Evolutionary conservation across 495 filamentous ascomycete genomes (phyloP).

Genomic region (Aspergillus steynii): DNA sequence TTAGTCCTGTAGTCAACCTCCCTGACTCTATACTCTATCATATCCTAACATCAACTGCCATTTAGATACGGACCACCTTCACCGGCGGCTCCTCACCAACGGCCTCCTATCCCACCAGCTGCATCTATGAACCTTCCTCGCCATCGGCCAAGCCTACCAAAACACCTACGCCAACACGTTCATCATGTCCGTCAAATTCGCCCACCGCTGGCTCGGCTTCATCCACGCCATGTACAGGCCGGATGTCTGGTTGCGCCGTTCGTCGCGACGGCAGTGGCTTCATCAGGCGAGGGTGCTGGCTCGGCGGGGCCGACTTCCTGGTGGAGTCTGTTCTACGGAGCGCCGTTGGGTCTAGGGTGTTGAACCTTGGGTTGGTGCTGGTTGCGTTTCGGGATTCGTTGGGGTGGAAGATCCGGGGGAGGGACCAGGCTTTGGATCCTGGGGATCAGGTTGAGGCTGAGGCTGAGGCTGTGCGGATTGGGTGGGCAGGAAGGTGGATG

Average conservation of each 20-base stretch:
- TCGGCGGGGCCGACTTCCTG: constrained; percentile 18
- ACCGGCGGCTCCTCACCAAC: constrained; percentile 34
- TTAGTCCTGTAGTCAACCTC: constrained; percentile 18
- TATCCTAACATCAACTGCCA: neutral
- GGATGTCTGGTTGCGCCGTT: constrained; percentile 35
- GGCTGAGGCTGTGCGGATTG: constrained; percentile 20
- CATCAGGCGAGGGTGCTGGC: neutral
- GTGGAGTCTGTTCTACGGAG: constrained; percentile 30
- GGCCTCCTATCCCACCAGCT: constrained; percentile 28
- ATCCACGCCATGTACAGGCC: constrained; percentile 41
- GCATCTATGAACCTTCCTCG: constrained; percentile 27
- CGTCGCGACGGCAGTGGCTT: constrained; percentile 30
- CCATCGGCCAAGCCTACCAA: constrained; percentile 35
- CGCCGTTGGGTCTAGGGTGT: constrained; percentile 27
- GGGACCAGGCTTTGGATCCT: too few relatives aligned
- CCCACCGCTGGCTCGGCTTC: constrained; percentile 35
- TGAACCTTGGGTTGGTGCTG: constrained; percentile 22
- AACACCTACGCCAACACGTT: constrained; percentile 39
- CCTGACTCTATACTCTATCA: neutral
- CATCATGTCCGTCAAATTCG: constrained; percentile 24
- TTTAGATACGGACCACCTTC: constrained; percentile 32
- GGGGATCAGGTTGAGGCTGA: constrained; percentile 17
- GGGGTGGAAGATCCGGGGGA: neutral
- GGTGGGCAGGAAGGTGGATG: constrained; percentile 4
- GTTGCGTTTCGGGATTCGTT: constrained; percentile 27